phyloP scores from a whole-genome alignment of 2,329 filamentous ascomycete genomes.

The Ophiocordyceps australis region DNA sequence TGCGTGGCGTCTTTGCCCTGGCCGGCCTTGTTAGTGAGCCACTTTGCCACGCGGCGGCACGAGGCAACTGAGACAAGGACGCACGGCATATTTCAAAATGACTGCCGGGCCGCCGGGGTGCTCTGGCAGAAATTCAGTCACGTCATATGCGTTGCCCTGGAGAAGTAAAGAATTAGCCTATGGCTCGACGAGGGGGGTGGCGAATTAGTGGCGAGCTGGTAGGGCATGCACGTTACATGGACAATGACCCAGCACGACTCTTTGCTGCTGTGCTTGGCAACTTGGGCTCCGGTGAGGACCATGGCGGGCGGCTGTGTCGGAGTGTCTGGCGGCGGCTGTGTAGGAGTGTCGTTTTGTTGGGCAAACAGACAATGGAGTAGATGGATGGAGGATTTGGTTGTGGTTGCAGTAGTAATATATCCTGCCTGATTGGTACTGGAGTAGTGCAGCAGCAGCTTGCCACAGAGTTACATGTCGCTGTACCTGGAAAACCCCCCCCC shows the following conservation, averaged over 20 bases:
- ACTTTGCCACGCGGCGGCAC: too few relatives aligned
- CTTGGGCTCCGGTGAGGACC: conserved; percentile 30
- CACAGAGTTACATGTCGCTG: too few relatives aligned
- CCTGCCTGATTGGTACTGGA: too few relatives aligned
- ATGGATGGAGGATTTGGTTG: too few relatives aligned
- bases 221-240: too few relatives aligned
- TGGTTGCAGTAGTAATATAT: too few relatives aligned
- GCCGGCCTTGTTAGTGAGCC: too few relatives aligned
- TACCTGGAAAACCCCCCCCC: too few relatives aligned
- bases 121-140: conserved; percentile 76
- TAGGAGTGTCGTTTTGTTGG: background rate
- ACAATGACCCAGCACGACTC: conserved; percentile 89
- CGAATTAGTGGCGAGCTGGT: conserved; percentile 3
- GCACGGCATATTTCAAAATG: conserved; percentile 80
- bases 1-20: conserved; percentile 81
- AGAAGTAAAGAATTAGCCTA: background rate
- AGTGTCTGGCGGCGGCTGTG: too few relatives aligned
- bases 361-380: too few relatives aligned
- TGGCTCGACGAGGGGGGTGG: background rate
- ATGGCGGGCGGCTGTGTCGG: conserved; percentile 12
- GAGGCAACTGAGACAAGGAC: too few relatives aligned
- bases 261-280: conserved; percentile 55
- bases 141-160: conserved; percentile 68
- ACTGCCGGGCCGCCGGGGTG: conserved; percentile 83
- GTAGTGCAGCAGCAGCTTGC: too few relatives aligned